phyloP scores from a whole-genome alignment of 2,329 filamentous ascomycete genomes.

The Epichloe gansuensis region DNA sequence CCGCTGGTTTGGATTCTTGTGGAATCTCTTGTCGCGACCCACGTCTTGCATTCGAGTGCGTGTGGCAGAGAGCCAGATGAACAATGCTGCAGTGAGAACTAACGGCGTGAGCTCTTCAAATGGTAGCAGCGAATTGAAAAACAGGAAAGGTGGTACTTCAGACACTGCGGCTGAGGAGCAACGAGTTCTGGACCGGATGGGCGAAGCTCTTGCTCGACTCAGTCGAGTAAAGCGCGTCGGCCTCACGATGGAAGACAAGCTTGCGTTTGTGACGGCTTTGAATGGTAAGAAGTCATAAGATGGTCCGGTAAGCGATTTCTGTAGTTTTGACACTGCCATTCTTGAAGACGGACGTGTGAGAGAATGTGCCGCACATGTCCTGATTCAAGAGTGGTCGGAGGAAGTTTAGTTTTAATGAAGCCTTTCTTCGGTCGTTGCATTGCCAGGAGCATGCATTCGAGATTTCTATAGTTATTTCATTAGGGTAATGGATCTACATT shows the following conservation, averaged over 20 bases:
- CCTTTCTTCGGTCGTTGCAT: constrained; percentile 9
- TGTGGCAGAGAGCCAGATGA: constrained; percentile 63
- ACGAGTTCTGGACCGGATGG: constrained; percentile 62
- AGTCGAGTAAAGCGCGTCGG: constrained; percentile 83
- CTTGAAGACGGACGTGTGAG: background rate
- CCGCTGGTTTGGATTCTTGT: constrained; percentile 60
- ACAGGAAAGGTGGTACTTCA: constrained; percentile 12
- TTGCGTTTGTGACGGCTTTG: constrained; percentile 63
- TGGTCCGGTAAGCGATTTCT: background rate
- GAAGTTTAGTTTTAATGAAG: background rate
- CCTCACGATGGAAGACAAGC: constrained; percentile 71
- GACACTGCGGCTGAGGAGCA: constrained; percentile 44
- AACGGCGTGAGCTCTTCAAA: constrained; percentile 20
- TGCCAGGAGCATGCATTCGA: constrained; percentile 11
- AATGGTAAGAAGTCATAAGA: constrained; percentile 25
- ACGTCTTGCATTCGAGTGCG: constrained; percentile 85
- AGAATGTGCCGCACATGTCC: background rate
- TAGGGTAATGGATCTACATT: background rate
- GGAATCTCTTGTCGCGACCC: constrained; percentile 71
- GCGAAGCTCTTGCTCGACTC: constrained; percentile 73
- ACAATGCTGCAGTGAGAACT: constrained; percentile 27
- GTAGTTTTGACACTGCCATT: background rate
- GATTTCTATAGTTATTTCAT: background rate
- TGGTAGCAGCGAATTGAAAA: constrained; percentile 15
- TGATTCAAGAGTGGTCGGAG: background rate